A percentile compares a stretch with the other conserved stretches of the same genome.
Evolutionary conservation across 192 early-diverging fungal genomes (phyloP).

Genomic region (Podila verticillata): DNA sequence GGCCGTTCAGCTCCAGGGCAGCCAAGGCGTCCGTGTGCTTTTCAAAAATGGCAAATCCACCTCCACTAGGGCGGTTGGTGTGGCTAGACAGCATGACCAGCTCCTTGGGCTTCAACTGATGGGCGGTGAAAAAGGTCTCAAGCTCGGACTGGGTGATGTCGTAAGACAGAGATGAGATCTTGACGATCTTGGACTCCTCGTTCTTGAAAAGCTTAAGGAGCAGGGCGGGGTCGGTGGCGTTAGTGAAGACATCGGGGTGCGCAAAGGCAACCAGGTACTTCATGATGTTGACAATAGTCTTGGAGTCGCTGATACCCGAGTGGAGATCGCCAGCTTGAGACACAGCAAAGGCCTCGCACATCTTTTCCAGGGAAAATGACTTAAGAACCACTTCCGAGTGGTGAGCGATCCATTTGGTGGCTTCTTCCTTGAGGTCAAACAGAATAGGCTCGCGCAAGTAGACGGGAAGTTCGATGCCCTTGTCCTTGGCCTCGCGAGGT

Average conservation of each 20-base stretch:
- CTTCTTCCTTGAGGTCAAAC: slow-evolving; percentile 77
- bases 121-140: slow-evolving; percentile 66
- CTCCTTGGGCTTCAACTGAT: slow-evolving; percentile 61
- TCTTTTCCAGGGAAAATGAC: slow-evolving; percentile 62
- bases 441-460: slow-evolving; percentile 68
- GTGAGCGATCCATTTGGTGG: slow-evolving; percentile 68
- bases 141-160: slow-evolving; percentile 69
- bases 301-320: slow-evolving; percentile 67
- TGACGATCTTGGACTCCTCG: slow-evolving; percentile 69
- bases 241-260: slow-evolving; percentile 64
- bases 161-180: slow-evolving; percentile 69
- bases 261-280: slow-evolving; percentile 58
- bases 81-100: slow-evolving; percentile 70
- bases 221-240: slow-evolving; percentile 71
- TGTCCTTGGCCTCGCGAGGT: slow-evolving; percentile 70
- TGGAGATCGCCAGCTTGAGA: slow-evolving; percentile 57
- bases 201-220: slow-evolving; percentile 71
- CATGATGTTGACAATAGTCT: slow-evolving; percentile 70
- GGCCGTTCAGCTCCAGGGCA: slow-evolving; percentile 69
- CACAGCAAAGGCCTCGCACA: slow-evolving; percentile 67
- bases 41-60: slow-evolving; percentile 72
- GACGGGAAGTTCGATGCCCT: slow-evolving; percentile 63
- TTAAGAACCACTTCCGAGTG: slow-evolving; percentile 64
- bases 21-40: slow-evolving; percentile 72
- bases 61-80: slow-evolving; percentile 68